Percentiles rank a stretch among this genome's conserved stretches.
Conservation (phyloP, 805 yeast species). For the Sporopachydermia quercuum region DNA sequence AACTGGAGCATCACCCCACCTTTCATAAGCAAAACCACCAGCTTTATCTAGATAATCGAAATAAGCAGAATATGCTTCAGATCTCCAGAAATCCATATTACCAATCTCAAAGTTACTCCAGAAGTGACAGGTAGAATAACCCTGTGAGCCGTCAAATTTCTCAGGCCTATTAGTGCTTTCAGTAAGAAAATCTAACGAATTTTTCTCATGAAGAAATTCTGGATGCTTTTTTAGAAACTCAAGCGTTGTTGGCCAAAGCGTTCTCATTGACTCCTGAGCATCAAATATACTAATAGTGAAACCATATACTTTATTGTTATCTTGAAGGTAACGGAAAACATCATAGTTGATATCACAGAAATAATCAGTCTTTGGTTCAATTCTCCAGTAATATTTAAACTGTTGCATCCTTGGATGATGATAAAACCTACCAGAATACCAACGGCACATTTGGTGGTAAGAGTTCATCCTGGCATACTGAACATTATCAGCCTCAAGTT, state of each 20-base stretch:
- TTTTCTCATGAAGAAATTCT: conserved; percentile 42
- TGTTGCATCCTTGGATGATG: conserved; percentile 46
- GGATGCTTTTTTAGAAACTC: conserved; percentile 42
- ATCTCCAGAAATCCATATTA: conserved; percentile 65
- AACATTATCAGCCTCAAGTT: conserved; percentile 27
- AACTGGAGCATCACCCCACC: conserved; percentile 94
- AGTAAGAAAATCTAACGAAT: conserved; percentile 48
- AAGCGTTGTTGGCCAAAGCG: conserved; percentile 59
- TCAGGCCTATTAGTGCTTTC: conserved; percentile 39
- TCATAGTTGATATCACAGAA: conserved; percentile 62
- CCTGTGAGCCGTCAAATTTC: conserved; percentile 24
- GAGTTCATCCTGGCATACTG: conserved; percentile 49
- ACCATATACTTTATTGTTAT: conserved; percentile 57
- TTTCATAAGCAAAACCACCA: conserved; percentile 78
- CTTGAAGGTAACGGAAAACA: conserved; percentile 58
- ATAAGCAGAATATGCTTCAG: conserved; percentile 51
- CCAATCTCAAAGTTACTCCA: conserved; percentile 87
- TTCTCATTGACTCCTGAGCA: conserved; percentile 42
- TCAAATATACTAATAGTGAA: conserved; percentile 59
- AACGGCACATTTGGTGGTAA: conserved; percentile 79
- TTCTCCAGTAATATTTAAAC: conserved; percentile 64
- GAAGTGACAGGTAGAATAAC: conserved; percentile 60
- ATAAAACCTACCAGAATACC: conserved; percentile 51
- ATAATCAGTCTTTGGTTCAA: conserved; percentile 61
- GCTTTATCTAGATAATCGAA: conserved; percentile 45